Evolutionary conservation across 2,329 filamentous ascomycete species (phyloP), one percentile per base, ranked within the genome.

Genomic region (Trichoderma simmonsii): DNA sequence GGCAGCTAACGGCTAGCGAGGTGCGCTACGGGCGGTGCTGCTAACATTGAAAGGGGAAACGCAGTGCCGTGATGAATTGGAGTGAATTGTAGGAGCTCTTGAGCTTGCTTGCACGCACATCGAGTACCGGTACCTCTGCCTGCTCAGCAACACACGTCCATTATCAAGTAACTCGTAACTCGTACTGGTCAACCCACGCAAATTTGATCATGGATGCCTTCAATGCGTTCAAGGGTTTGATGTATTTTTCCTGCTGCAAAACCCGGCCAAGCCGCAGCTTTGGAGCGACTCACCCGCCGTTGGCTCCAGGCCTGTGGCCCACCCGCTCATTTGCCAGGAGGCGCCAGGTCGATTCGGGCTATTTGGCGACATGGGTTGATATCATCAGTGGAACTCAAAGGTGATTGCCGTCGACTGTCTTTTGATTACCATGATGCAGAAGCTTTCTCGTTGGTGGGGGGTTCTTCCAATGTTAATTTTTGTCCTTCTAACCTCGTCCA

Each of bases 321-420:
- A 70, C 68, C 68, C 51, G 68, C 68, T 70, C 32, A 70, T 70
- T 70, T 63, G 54, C 68, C 68, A 70, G 32, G 34, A 30, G 32
- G 43, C 67, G 59, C 51, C 65, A 68, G 56, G 65, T 59, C 65
- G 11, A n/a, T 64, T 70, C 60, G 68, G 68, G 68, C 28, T 21
- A 26, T 70, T 70, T 21, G 59, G 28, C 66, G 66, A 70, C 66
- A 54, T 36, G 66, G 66, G 60, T 70, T 43, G 28, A 51, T 34
- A 70, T 51, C 12, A 36, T 14, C 57, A 24, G 66, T 70, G 66
- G 66, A 70, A 70, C 66, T 62, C n/a, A 11, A 32, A 51, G 43
- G 43, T 51, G 43, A 51, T 51, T 59, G 64, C 51, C 57, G 64
- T 34, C 15, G 63, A 56, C 24, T 66, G 48, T 26, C 36, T 34